Evolutionary conservation across 129 eudicot genomes (phyloP), one percentile per base, ranked within the genome.

Genomic region (Flaveria sonorensis): DNA sequence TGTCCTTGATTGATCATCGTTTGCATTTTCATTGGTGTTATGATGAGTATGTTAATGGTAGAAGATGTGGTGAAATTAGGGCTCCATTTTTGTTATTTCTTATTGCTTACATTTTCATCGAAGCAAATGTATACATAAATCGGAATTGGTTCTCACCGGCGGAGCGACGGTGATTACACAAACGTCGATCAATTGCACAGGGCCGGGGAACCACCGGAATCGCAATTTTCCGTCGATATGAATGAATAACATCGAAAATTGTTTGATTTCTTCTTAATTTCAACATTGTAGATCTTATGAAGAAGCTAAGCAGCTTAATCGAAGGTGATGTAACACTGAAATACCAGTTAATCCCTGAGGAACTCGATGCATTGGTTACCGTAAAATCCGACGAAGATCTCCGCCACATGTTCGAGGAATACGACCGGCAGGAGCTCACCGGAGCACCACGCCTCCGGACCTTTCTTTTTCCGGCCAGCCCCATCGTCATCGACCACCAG

Each of bases 301-400:
- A 80, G 92, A 90, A 87, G 82, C 89, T 93, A 3, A 69, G 81
- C 13, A 76, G 76, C 77, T 74, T 75, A 70, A 78, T 85, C 3
- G 89, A 87, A 8, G 96, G 96, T 9, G 90, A 93, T 20, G 86
- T 88, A 84, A 62, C 84, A 21, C 96, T 93, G 42, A 93, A 88
- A 83, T 90, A 93, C 82, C 96, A 89, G 67, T 42, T 90, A 13
- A 74, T 64, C 48, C 85, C 91, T 1, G 96, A 90, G 74, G 98
- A 93, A 24, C 96, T 93, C 14, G 98, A 93, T 53, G 82, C 87
- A 73, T 69, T 93, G 68, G 88, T 93, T 13, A 72, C 97, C 0
- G 97, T 93, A 43, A 93, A 87, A 83, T 79, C 96, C 1, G 92
- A 90, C 26, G 96, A 93, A 59, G 97, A 93, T 79, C 77, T 93